phyloP scores from a whole-genome alignment of 2,329 filamentous ascomycete species.

The Fusarium liriodendri region DNA sequence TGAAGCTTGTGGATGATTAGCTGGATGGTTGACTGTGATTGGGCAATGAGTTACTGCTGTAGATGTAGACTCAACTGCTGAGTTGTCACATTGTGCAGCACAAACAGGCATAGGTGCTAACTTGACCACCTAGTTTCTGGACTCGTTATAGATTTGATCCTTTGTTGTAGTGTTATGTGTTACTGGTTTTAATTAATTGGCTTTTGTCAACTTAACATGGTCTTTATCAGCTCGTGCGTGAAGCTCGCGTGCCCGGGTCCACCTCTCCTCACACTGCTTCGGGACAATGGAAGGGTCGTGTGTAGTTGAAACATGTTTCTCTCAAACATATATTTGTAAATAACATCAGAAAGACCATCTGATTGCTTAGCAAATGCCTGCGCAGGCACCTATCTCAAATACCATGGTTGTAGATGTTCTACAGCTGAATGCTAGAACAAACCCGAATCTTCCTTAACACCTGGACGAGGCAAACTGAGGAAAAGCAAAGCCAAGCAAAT shows the following conservation, averaged over 20 bases:
- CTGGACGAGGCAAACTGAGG: background rate
- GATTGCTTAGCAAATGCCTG: background rate
- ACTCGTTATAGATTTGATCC: background rate
- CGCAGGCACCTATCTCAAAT: background rate
- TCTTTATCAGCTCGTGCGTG: constrained; percentile 8
- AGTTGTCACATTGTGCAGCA: background rate
- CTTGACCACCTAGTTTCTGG: background rate
- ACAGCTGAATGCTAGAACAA: background rate
- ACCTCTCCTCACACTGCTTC: background rate
- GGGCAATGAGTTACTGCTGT: background rate
- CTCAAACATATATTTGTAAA: background rate
- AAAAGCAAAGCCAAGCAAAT: background rate
- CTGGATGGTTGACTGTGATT: constrained; percentile 11
- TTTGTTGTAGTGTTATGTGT: background rate
- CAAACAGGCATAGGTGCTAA: background rate
- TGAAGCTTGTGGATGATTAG: background rate
- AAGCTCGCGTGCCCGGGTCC: constrained; percentile 20
- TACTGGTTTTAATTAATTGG: background rate
- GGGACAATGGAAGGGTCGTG: background rate
- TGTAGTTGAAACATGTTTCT: background rate
- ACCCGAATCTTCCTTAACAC: background rate
- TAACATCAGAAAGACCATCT: accelerated
- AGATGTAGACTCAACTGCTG: background rate
- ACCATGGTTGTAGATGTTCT: background rate
- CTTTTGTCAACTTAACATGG: background rate